A percentile compares a stretch with the other conserved stretches of the same genome.
Conservation (phyloP, 805 yeast genomes). For the Ogataea philodendri region DNA sequence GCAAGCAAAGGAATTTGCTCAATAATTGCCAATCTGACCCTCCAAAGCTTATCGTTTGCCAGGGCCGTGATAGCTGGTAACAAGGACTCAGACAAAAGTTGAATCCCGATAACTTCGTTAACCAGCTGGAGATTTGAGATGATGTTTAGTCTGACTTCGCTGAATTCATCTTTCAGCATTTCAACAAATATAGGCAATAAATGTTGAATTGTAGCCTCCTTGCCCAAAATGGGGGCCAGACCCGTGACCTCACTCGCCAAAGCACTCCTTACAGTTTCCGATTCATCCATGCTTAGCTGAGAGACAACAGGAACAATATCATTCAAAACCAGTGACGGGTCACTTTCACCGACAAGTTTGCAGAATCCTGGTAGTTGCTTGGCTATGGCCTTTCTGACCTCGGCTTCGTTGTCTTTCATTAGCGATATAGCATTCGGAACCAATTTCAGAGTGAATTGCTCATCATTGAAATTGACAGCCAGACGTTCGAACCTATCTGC, state of each 20-base stretch:
- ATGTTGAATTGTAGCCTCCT: slow-evolving; percentile 76
- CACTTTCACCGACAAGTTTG: slow-evolving; percentile 41
- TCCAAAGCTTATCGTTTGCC: slow-evolving; percentile 96
- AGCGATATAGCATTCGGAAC: slow-evolving; percentile 71
- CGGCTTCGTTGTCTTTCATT: slow-evolving; percentile 92
- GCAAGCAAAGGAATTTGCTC: slow-evolving; percentile 95
- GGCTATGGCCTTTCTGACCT: slow-evolving; percentile 92
- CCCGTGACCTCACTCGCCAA: slow-evolving; percentile 86
- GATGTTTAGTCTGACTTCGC: slow-evolving; percentile 92
- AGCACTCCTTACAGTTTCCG: slow-evolving; percentile 91
- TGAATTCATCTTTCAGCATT: slow-evolving; percentile 95
- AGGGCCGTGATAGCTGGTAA: slow-evolving; percentile 94
- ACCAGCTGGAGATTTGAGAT: slow-evolving; percentile 89
- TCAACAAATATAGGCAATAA: slow-evolving; percentile 83
- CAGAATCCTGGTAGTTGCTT: slow-evolving; percentile 83
- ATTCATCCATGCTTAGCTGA: slow-evolving; percentile 82
- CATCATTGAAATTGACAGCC: slow-evolving; percentile 59
- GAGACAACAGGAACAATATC: slow-evolving; percentile 82
- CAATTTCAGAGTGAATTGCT: slow-evolving; percentile 55
- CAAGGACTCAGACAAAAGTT: slow-evolving; percentile 76
- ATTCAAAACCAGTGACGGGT: slow-evolving; percentile 52
- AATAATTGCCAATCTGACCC: slow-evolving; percentile 94
- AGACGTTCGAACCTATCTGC: slow-evolving; percentile 87
- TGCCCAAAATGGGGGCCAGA: slow-evolving; percentile 80
- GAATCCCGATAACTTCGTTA: slow-evolving; percentile 92